Evolutionary conservation across 176 grass and related monocot genomes (phyloP), one percentile per base, ranked within the genome.

Genomic region (Paspalum vaginatum): DNA sequence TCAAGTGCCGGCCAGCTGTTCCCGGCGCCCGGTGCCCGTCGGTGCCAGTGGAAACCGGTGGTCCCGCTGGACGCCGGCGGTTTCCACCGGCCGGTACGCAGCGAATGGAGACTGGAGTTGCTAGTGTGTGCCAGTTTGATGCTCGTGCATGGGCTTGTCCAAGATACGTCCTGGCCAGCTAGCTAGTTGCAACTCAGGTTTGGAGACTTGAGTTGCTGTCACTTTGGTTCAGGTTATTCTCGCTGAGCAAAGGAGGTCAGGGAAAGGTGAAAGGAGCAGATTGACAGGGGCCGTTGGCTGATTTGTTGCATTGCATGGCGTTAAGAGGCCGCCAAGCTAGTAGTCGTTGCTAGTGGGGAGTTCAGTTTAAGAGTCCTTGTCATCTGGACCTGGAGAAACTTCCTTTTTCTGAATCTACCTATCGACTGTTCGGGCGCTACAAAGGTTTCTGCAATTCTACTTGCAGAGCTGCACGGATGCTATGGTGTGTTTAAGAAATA

Each of bases 291-390:
- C 41, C 20, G 47, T 48, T 14, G 47, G 47, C 70, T 24, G 54
- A 11, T 85, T 79, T 81, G 77, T 75, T 85, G 82, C 65, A 81
- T 75, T 85, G 82, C 65, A 81, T 89, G 77, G 77, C 87, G 87
- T 85, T 85, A 85, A 60, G 64, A 81, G 43, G 26, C 40, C 47
- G 56, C 48, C 56, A 85, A 89, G 72, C 40, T 40, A 46, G 49
- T 13, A 54, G 57, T 85, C 26, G 72, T 89, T 85, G 65, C 72
- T 80, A 76, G 63, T 87, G 80, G 77, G 70, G 76, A 18, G 4
- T 50, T 56, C 70, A 16, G 84, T 76, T 83, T 52, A 50, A 17
- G 11, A 53, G 80, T 79, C 84, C 53, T 10, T 74, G 49, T 75
- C 80, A 75, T 16, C 52, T 27, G 48, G 32, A 16, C 68, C 81